Evolutionary conservation across 306 rosid genomes (phyloP), one percentile per base, ranked within the genome.

Genomic region (Cicer yamashitae): DNA sequence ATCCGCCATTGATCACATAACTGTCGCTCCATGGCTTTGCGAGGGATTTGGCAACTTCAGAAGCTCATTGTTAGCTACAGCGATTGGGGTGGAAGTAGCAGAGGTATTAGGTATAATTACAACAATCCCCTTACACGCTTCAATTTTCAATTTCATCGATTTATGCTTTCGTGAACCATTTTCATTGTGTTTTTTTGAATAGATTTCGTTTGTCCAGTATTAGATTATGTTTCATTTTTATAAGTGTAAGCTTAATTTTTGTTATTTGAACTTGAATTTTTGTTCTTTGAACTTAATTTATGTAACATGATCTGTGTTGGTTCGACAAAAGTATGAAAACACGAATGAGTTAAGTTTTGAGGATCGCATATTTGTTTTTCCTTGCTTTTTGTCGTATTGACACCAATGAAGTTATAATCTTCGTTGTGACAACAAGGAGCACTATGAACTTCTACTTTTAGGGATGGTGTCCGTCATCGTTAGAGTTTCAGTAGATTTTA

Each of bases 11-110:
- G 37, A 30, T 30, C 37, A 30, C 37, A 30, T 30, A 30, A 30
- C 37, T 44, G 0, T 43, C 44, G 44, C 7, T 10, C 4, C 77
- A 94, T 94, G 98, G 98, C 98, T 59, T 78, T 88, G 83, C 82
- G 93, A 79, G 97, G 98, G 46, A 93, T 79, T 44, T 94, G 98
- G 98, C 98, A 94, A 64, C 90, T 91, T 59, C 57, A 90, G 69
- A 90, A 91, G 84, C 79, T 94, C 76, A 71, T 91, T 70, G 98
- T 91, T 67, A 94, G 90, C 86, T 90, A 73, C 75, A 83, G 86
- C 61, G 82, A 91, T 67, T 94, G 96, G 97, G 97, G 97, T 9
- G 96, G 98, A 80, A 91, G 98, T 81, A 91, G 96, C 74, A 84
- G 89, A 84, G 98, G 98, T 41, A 88, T 90, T 76, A 90, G 96